phyloP scores from a whole-genome alignment of 2,329 filamentous ascomycete genomes.

The Ceratocystis cubensis region DNA sequence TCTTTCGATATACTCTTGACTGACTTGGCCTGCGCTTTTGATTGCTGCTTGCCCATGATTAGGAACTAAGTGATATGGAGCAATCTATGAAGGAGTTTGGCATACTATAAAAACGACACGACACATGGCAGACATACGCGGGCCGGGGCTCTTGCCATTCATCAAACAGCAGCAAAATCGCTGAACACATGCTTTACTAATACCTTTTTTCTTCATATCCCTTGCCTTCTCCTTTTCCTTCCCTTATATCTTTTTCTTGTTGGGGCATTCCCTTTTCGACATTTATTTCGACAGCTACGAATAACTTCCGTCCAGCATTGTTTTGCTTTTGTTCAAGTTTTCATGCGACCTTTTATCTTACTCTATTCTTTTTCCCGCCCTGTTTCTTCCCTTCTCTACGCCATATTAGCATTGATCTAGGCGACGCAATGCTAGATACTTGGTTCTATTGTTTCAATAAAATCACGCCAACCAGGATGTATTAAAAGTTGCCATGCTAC shows the following conservation, averaged over 20 bases:
- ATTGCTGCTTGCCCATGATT: slow-evolving; percentile 14
- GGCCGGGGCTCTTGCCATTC: not conserved
- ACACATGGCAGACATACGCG: not conserved
- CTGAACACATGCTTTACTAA: not conserved
- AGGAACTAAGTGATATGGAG: slow-evolving; percentile 27
- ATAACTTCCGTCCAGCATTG: slow-evolving; percentile 13
- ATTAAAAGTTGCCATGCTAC: too few relatives aligned
- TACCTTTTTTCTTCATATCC: not conserved
- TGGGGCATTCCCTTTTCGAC: slow-evolving; percentile 4
- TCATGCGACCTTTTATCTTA: slow-evolving; percentile 8
- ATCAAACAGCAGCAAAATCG: not conserved
- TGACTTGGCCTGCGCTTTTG: slow-evolving; percentile 4
- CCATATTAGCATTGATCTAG: not conserved
- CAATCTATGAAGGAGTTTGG: slow-evolving; percentile 31
- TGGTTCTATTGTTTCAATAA: not conserved
- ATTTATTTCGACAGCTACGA: slow-evolving; percentile 13
- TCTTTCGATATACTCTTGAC: not conserved
- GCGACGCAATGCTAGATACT: not conserved
- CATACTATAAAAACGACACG: slow-evolving; percentile 28
- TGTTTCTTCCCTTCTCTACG: not conserved
- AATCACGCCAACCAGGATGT: too few relatives aligned
- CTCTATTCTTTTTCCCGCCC: not conserved
- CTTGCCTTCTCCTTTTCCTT: not conserved
- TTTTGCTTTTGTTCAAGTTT: slow-evolving; percentile 15
- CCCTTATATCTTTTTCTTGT: not conserved